Evolutionary conservation across 1,284 basidiomycete genomes (phyloP).

Genomic region (Sporisorium exsertum): DNA sequence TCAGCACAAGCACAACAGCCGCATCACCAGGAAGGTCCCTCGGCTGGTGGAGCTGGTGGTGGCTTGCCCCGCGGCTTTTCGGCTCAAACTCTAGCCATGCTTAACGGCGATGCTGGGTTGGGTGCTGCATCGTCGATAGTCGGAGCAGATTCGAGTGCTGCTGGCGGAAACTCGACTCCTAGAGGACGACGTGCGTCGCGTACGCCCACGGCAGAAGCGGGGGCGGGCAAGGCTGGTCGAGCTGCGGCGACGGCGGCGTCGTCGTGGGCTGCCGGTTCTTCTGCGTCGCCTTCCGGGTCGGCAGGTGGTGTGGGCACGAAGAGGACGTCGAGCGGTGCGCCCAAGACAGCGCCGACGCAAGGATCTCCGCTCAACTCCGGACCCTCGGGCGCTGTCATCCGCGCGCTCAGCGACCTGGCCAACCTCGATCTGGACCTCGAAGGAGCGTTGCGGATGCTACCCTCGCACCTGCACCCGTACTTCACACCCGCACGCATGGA

Average conservation of each 20-base stretch:
- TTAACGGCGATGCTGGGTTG: slow-evolving; percentile 39
- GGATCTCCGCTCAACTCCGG: slow-evolving; percentile 24
- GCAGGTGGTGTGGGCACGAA: slow-evolving; percentile 11
- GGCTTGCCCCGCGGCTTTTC: slow-evolving; percentile 20
- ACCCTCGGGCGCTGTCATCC: slow-evolving; percentile 26
- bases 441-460: slow-evolving; percentile 13
- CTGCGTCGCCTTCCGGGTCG: slow-evolving; percentile 19
- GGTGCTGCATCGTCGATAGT: slow-evolving; percentile 17
- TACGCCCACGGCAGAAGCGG: slow-evolving; percentile 19
- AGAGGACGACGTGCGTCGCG: slow-evolving; percentile 17
- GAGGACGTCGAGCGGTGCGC: slow-evolving; percentile 27
- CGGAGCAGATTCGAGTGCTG: slow-evolving; percentile 4
- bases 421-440: slow-evolving; percentile 42
- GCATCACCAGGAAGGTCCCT: slow-evolving; percentile 10
- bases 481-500: slow-evolving; percentile 34
- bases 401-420: slow-evolving; percentile 35
- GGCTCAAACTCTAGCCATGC: slow-evolving; percentile 36
- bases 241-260: background rate
- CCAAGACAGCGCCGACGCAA: slow-evolving; percentile 29
- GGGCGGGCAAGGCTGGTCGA: background rate
- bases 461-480: slow-evolving; percentile 18
- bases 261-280: background rate
- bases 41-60: background rate
- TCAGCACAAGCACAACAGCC: slow-evolving; percentile 8
- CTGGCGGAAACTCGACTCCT: slow-evolving; percentile 18